phyloP scores from a whole-genome alignment of 352 stramenopile species.

The Blastocystis sp. region DNA sequence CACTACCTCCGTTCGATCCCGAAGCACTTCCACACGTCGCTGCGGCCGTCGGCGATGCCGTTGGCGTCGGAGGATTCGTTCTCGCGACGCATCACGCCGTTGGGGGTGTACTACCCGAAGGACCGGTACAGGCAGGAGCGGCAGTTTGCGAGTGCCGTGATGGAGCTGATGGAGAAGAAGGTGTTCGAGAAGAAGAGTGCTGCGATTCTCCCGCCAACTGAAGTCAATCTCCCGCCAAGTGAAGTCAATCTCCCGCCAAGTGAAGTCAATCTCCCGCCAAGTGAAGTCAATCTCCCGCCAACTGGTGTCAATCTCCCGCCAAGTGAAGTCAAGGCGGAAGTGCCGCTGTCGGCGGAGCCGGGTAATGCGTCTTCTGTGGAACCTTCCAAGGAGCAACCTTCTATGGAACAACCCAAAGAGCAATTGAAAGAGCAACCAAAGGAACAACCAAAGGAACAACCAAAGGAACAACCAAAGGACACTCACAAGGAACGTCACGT shows the following conservation, averaged over 20 bases:
- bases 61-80: conserved; percentile 13
- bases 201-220: no score
- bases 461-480: not conserved
- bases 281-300: no score
- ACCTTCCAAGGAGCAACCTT: no score
- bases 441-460: not conserved
- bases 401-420: not conserved
- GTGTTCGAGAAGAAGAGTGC: not conserved
- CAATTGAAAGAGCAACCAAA: not conserved
- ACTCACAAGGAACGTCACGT: not conserved
- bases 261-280: no score
- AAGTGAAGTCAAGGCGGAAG: no score
- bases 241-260: no score
- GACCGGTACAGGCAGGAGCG: conserved; percentile 44
- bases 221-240: no score
- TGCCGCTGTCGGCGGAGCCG: no score
- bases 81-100: conserved; percentile 42
- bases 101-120: conserved; percentile 52
- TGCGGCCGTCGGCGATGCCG: conserved; percentile 27
- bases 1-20: not conserved
- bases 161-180: conserved; percentile 29
- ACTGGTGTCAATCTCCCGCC: no score
- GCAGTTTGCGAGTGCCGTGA: conserved; percentile 40
- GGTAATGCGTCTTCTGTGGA: no score
- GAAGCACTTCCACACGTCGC: not conserved